Conservation (phyloP, 306 rosid species). For the Castanopsis chinensis region DNA sequence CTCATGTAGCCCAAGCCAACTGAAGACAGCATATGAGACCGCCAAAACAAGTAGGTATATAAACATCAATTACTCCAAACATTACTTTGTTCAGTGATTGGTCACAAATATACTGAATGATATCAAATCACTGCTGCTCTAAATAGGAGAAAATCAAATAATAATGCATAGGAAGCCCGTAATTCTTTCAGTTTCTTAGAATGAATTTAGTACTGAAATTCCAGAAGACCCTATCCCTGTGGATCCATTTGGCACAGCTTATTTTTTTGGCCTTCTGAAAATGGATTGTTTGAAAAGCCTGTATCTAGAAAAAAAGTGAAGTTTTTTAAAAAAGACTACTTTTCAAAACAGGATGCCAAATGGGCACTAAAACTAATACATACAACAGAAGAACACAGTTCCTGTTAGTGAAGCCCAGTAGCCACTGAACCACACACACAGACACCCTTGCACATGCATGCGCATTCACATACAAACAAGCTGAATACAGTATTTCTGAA, state of each 20-base stretch:
- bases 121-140: conserved; percentile 5
- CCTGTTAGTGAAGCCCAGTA: not conserved
- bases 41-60: conserved; percentile 22
- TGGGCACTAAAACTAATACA: not conserved
- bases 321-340: no score
- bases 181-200: not conserved
- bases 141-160: conserved; percentile 8
- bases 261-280: no score
- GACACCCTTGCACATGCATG: not conserved
- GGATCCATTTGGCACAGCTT: no score
- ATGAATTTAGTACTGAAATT: not conserved
- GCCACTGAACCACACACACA: not conserved
- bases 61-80: conserved; percentile 1
- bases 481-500: not conserved
- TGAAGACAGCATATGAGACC: conserved; percentile 37
- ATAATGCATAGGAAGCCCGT: conserved; percentile 2
- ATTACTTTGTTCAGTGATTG: not conserved
- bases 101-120: not conserved
- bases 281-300: no score
- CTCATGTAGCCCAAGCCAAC: conserved; percentile 79
- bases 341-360: no score
- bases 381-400: not conserved
- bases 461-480: not conserved
- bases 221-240: not conserved
- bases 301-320: no score